A percentile compares a stretch with the other conserved stretches of the same genome.
phyloP scores from a whole-genome alignment of 2,329 filamentous ascomycete species.

The Tolypocladium paradoxum region DNA sequence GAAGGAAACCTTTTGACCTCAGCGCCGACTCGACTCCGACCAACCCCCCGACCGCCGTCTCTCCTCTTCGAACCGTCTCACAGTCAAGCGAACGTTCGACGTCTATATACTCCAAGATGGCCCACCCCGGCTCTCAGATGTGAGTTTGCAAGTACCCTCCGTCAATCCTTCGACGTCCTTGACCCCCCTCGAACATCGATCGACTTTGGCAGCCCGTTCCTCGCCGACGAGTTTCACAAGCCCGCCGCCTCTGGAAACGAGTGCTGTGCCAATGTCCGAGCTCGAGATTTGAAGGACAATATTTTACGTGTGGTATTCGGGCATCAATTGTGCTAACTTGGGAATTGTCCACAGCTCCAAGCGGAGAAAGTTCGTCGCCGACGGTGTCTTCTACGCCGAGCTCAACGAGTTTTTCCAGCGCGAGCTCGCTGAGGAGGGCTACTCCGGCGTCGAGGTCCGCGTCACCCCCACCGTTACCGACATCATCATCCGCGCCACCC shows the following conservation, averaged over 20 bases:
- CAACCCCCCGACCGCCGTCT: background rate
- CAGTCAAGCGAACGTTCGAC: conserved; percentile 12
- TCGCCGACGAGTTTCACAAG: background rate
- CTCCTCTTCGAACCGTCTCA: conserved; percentile 14
- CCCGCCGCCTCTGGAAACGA: background rate
- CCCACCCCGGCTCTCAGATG: conserved; percentile 52
- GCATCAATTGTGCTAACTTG: conserved; percentile 2
- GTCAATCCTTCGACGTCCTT: background rate
- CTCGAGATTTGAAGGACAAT: background rate
- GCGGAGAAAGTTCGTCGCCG: conserved; percentile 89
- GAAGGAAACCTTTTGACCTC: conserved; percentile 4
- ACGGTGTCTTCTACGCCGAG: conserved; percentile 99
- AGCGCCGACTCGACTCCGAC: conserved; percentile 2
- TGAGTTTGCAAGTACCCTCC: conserved; percentile 28
- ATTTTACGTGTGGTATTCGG: background rate
- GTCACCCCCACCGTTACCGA: conserved; percentile 99
- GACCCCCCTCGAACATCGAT: background rate
- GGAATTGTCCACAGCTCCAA: conserved; percentile 53
- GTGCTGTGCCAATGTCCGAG: background rate
- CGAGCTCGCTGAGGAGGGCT: conserved; percentile 99
- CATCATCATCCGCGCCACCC: conserved; percentile 99
- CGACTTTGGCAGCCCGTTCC: background rate
- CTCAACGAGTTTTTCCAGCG: conserved; percentile 99
- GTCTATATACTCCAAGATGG: conserved; percentile 38
- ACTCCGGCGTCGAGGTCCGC: conserved; percentile 99